Percentiles rank a stretch among this genome's conserved stretches.
Conservation (phyloP, 495 filamentous ascomycete species). For the Penicillium egyptiacum region DNA sequence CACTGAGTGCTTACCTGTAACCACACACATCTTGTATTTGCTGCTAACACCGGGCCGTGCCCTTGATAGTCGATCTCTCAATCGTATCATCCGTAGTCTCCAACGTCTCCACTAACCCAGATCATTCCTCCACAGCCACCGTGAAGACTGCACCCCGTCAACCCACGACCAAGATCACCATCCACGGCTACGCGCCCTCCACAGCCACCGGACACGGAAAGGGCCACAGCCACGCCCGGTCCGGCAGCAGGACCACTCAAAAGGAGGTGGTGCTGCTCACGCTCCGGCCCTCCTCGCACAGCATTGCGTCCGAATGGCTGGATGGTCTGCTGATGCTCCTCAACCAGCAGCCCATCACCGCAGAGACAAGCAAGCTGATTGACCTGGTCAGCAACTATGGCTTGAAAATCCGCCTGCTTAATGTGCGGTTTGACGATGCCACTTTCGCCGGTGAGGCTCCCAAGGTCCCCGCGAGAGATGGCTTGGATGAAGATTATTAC, state of each 20-base stretch:
- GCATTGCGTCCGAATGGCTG: conserved; percentile 90
- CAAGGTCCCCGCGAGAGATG: conserved; percentile 47
- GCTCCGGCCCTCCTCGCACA: conserved; percentile 78
- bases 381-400: conserved; percentile 85
- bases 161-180: conserved; percentile 86
- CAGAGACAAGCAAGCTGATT: conserved; percentile 87
- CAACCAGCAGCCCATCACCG: conserved; percentile 93
- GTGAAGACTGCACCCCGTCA: conserved; percentile 49
- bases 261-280: conserved; percentile 69
- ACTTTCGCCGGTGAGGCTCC: conserved; percentile 48
- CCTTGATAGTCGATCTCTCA: conserved; percentile 70
- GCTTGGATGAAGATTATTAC: conserved; percentile 54
- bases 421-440: conserved; percentile 81
- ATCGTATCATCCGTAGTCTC: conserved; percentile 89
- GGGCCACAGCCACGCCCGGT: conserved; percentile 33
- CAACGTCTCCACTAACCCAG: conserved; percentile 68
- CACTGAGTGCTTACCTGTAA: not conserved
- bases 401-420: conserved; percentile 87
- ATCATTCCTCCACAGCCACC: conserved; percentile 55
- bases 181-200: conserved; percentile 65
- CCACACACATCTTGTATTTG: not conserved
- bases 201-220: conserved; percentile 31
- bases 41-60: conserved; percentile 13
- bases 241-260: conserved; percentile 38
- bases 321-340: conserved; percentile 95